Evolutionary conservation across 495 filamentous ascomycete species (phyloP), one percentile per base, ranked within the genome.

Genomic region (Cryomyces minteri): DNA sequence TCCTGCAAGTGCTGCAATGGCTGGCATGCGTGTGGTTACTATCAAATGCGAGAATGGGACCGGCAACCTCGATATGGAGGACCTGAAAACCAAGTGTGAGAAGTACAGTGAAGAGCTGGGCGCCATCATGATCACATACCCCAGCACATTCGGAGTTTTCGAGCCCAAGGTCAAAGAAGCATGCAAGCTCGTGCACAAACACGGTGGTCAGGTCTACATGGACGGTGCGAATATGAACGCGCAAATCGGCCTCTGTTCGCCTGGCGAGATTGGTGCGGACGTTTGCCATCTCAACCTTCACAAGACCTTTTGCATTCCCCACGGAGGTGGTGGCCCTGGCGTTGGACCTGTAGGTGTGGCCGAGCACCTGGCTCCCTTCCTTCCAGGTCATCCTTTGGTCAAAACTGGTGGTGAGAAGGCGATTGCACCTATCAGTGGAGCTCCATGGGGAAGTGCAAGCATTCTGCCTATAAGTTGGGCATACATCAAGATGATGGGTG

Each of bases 161-260:
- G 90, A 98, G 66, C 88, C 92, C 6, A 70, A 79, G 51, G 74
- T 94, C 60, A 94, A 86, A 68, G 72, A 82, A 55, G 90, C 78
- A 10, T 94, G 86, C 58, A 66, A 82, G 36, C 67, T 92, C 33
- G 85, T 98, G 5, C 92, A 98, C 62, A 55, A 77, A 49, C 68
- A 90, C 55, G 92, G 92, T 41, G 90, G 90, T 12, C 85, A 93
- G 58, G 90, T 98, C 29, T 98, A 95, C 67, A 95, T 98, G 90
- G 90, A 98, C 62, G 90, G 90, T 45, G 90, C 90, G 43, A 98
- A 98, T 64, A 88, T 98, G 86, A 98, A 96, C 56, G 90, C 90
- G 25, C 90, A 98, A 61, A 94, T 98, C 49, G 90, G 90, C 1
- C 76, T 98, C 7, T 96, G 90, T 69, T 93, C 87, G 0, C 90